These are phyloP conservation scores for Apiospora phragmitis DNA, from an alignment of 2,329 filamentous ascomycete species.

Conservation along the genomic window DNA sequence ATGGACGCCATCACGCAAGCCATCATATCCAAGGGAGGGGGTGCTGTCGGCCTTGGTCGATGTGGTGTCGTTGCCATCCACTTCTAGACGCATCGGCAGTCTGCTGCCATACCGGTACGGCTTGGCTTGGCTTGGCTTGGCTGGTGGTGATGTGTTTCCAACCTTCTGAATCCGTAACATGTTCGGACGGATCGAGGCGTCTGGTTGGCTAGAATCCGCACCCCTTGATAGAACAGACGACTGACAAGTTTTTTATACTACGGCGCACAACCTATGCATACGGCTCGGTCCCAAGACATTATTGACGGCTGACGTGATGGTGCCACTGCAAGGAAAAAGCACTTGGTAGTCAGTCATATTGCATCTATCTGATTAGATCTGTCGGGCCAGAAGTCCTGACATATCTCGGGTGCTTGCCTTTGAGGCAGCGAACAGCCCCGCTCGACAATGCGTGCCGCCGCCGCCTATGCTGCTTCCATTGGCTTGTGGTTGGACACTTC, in stretches of 20 bases:
- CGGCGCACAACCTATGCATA: constrained; percentile 8
- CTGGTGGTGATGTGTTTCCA: constrained; percentile 13
- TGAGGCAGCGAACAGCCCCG: constrained; percentile 2
- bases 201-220: constrained; percentile 15
- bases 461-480: background rate
- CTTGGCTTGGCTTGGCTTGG: background rate
- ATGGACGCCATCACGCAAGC: background rate
- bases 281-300: constrained; percentile 3
- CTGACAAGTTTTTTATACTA: constrained; percentile 14
- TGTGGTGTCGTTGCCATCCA: background rate
- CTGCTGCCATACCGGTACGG: background rate
- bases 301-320: constrained; percentile 13
- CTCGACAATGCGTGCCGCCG: background rate
- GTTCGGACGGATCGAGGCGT: constrained; percentile 12
- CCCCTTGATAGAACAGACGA: constrained; percentile 1
- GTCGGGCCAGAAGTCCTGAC: background rate
- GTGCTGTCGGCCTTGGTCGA: background rate
- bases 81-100: background rate
- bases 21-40: background rate
- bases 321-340: background rate
- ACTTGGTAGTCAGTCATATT: background rate
- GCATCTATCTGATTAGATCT: background rate
- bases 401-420: constrained; percentile 13
- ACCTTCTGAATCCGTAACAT: constrained; percentile 16
- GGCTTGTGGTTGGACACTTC: background rate